A percentile compares a stretch with the other conserved stretches of the same genome.
These are phyloP conservation scores for Neofusicoccum cordaticola DNA, from an alignment of 2,329 filamentous ascomycete species.

Conservation along the genomic window DNA sequence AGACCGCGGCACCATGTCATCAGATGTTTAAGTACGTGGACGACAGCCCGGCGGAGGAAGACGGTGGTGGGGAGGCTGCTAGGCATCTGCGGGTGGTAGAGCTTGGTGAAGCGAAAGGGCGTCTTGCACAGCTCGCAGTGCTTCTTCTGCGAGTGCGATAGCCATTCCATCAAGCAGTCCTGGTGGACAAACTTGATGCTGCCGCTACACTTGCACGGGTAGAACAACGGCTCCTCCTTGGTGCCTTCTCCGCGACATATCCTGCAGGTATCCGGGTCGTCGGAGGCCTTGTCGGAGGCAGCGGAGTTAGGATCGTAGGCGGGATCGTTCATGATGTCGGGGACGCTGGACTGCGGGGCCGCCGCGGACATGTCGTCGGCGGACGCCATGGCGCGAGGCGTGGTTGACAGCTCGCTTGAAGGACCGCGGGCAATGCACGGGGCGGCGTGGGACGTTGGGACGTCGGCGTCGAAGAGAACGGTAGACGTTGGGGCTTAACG, in stretches of 20 bases:
- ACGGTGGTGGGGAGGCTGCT: slow-evolving; percentile 73
- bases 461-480: not conserved
- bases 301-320: slow-evolving; percentile 44
- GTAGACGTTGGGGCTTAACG: not conserved
- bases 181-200: slow-evolving; percentile 99
- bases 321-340: slow-evolving; percentile 58
- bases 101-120: slow-evolving; percentile 94
- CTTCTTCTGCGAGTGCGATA: slow-evolving; percentile 98
- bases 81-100: slow-evolving; percentile 95
- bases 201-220: slow-evolving; percentile 97
- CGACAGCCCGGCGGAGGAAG: slow-evolving; percentile 73
- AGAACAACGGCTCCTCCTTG: slow-evolving; percentile 81
- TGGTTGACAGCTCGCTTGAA: not conserved
- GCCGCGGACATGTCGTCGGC: not conserved
- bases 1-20: slow-evolving; percentile 75
- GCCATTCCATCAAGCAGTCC: slow-evolving; percentile 97
- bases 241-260: slow-evolving; percentile 93
- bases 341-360: not conserved
- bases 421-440: not conserved
- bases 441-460: not conserved
- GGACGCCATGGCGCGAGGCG: slow-evolving; percentile 5
- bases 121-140: slow-evolving; percentile 99
- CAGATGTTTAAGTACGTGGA: slow-evolving; percentile 69
- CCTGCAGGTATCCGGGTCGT: slow-evolving; percentile 80
- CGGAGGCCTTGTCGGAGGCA: slow-evolving; percentile 28